A percentile compares a stretch with the other conserved stretches of the same genome.
Conservation (phyloP, 768 basidiomycete genomes). For the Boletus fagicola region DNA sequence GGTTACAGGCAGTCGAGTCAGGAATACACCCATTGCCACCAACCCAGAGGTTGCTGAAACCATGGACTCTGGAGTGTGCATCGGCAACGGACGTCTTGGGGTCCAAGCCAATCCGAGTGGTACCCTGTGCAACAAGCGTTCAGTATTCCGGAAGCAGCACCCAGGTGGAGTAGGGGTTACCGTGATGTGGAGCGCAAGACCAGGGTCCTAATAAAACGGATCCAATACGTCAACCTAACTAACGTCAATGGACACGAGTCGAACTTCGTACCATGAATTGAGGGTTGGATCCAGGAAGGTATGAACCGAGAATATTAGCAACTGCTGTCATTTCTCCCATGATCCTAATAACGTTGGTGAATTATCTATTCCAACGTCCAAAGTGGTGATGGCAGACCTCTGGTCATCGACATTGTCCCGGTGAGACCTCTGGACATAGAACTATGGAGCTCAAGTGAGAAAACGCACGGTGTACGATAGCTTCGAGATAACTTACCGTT, state of each 20-base stretch:
- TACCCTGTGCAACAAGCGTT: not conserved
- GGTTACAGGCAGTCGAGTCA: not conserved
- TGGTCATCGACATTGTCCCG: not conserved
- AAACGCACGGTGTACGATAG: not conserved
- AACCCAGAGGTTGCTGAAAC: not conserved
- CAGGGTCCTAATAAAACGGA: not conserved
- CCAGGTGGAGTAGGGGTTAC: not conserved
- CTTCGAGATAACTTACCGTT: not conserved
- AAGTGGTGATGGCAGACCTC: not conserved
- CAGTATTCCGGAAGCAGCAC: not conserved
- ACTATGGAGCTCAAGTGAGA: not conserved
- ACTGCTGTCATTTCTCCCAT: not conserved
- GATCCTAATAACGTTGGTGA: not conserved
- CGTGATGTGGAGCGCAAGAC: not conserved
- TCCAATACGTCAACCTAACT: not conserved
- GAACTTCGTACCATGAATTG: not conserved
- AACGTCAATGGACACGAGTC: not conserved
- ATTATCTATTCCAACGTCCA: not conserved
- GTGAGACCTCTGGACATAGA: not conserved
- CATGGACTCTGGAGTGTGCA: not conserved
- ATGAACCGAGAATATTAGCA: not conserved
- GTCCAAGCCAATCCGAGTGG: not conserved
- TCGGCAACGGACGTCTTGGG: not conserved
- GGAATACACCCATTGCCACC: not conserved
- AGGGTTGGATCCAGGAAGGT: not conserved